Percentiles rank a stretch among this genome's conserved stretches.
Conservation (phyloP, 2,329 filamentous ascomycete genomes). For the Fusarium poae region DNA sequence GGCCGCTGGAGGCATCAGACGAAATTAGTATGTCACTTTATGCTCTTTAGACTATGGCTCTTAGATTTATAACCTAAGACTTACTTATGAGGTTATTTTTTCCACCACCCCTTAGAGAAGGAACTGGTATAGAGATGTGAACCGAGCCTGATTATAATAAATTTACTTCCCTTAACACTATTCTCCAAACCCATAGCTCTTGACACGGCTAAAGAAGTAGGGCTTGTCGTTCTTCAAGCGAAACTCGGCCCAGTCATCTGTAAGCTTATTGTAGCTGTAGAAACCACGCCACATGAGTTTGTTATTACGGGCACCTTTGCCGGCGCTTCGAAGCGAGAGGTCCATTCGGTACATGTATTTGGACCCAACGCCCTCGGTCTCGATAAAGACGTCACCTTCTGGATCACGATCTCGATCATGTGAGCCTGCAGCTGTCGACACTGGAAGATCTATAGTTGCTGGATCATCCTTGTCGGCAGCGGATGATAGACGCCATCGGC, state of each 20-base stretch:
- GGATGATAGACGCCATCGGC: conserved; percentile 65
- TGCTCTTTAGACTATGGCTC: too few relatives aligned
- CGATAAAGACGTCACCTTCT: conserved; percentile 81
- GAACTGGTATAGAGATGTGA: too few relatives aligned
- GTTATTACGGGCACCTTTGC: conserved; percentile 79
- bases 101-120: too few relatives aligned
- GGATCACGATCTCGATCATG: conserved; percentile 46
- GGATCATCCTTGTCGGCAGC: conserved; percentile 51
- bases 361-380: conserved; percentile 83
- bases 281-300: conserved; percentile 91
- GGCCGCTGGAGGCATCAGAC: too few relatives aligned
- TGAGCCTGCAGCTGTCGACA: not conserved
- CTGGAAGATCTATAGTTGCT: conserved; percentile 21
- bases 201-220: conserved; percentile 76
- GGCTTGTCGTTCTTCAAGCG: conserved; percentile 72
- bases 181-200: conserved; percentile 68
- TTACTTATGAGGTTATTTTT: too few relatives aligned
- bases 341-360: conserved; percentile 92
- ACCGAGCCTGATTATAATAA: too few relatives aligned
- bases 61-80: too few relatives aligned
- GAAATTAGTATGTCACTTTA: too few relatives aligned
- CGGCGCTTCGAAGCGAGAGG: conserved; percentile 75
- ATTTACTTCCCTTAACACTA: conserved; percentile 9
- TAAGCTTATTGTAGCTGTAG: conserved; percentile 90
- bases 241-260: conserved; percentile 92